These are phyloP conservation scores for Cercospora citrullina DNA, from an alignment of 2,329 filamentous ascomycete species.

Conservation along the genomic window DNA sequence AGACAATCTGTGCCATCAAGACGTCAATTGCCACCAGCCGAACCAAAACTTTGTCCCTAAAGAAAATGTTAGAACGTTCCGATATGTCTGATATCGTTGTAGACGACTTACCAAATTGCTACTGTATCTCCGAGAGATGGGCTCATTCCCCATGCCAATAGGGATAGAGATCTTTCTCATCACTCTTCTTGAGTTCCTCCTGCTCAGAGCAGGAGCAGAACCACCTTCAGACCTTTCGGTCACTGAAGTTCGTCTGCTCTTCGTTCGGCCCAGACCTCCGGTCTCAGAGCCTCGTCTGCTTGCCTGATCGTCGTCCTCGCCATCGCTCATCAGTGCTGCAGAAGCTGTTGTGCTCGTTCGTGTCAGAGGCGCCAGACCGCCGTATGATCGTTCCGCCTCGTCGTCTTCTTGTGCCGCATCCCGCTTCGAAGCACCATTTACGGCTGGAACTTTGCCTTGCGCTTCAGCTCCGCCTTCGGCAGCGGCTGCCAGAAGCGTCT, in stretches of 20 bases:
- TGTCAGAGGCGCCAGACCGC: constrained; percentile 38
- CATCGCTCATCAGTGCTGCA: constrained; percentile 27
- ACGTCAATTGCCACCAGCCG: not conserved
- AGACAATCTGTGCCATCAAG: not conserved
- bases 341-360: constrained; percentile 37
- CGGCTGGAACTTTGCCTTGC: constrained; percentile 11
- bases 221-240: constrained; percentile 8
- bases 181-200: constrained; percentile 36
- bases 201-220: constrained; percentile 22
- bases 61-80: not conserved
- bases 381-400: constrained; percentile 39
- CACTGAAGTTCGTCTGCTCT: constrained; percentile 23
- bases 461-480: constrained; percentile 31
- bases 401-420: constrained; percentile 36
- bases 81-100: too few species aligned
- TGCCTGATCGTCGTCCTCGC: constrained; percentile 29
- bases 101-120: constrained; percentile 43
- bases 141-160: constrained; percentile 46
- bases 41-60: not conserved
- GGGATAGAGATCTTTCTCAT: constrained; percentile 46
- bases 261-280: constrained; percentile 16
- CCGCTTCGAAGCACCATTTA: not conserved
- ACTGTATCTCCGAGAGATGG: constrained; percentile 47
- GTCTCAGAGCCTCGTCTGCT: constrained; percentile 12
- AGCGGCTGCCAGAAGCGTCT: constrained; percentile 18